Evolutionary conservation across 2,329 filamentous ascomycete species (phyloP).

Genomic region (Pseudogymnoascus sp.): DNA sequence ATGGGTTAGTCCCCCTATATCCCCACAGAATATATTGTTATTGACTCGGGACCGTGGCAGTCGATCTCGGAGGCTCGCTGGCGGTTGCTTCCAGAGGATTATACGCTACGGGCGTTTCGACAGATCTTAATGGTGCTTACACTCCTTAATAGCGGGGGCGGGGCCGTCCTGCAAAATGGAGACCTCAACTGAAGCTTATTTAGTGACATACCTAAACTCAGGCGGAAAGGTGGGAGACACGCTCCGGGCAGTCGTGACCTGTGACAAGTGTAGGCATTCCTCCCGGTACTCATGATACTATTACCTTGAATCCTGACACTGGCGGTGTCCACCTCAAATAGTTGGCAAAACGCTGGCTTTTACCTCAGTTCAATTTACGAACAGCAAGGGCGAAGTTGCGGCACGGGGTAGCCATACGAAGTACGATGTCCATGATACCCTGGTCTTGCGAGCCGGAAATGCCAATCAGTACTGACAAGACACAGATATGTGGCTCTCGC

Average conservation of each 20-base stretch:
- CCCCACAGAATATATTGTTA: neutral
- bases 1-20: slow-evolving; percentile 36
- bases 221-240: slow-evolving; percentile 51
- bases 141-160: neutral
- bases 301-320: slow-evolving; percentile 7
- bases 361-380: slow-evolving; percentile 52
- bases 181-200: neutral
- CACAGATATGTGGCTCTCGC: slow-evolving; percentile 29
- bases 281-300: neutral
- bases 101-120: slow-evolving; percentile 57
- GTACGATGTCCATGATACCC: slow-evolving; percentile 31
- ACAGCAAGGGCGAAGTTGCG: slow-evolving; percentile 50
- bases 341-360: slow-evolving; percentile 59
- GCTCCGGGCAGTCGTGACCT: slow-evolving; percentile 48
- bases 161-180: slow-evolving; percentile 1
- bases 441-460: neutral
- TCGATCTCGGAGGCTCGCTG: slow-evolving; percentile 57
- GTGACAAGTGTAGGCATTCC: slow-evolving; percentile 49
- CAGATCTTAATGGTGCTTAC: slow-evolving; percentile 51
- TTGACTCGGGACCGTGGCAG: slow-evolving; percentile 26
- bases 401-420: slow-evolving; percentile 61
- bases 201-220: slow-evolving; percentile 56
- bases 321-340: slow-evolving; percentile 23
- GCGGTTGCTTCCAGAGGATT: slow-evolving; percentile 58
- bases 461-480: slow-evolving; percentile 7